Percentiles rank a stretch among this genome's conserved stretches.
Conservation (phyloP, 2,329 filamentous ascomycete species). For the Microdochium trichocladiopsis region DNA sequence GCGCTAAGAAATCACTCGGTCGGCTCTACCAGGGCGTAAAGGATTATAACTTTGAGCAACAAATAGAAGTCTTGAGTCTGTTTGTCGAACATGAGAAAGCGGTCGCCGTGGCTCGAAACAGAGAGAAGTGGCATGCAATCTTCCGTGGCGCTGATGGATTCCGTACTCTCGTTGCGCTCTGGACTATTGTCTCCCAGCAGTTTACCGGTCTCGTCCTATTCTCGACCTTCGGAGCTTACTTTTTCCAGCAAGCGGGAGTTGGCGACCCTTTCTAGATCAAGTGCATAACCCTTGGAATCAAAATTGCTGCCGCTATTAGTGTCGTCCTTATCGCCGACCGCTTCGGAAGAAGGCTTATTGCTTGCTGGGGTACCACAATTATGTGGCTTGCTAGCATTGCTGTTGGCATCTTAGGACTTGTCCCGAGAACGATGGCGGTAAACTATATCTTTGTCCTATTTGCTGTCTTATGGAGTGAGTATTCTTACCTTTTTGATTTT, state of each 20-base stretch:
- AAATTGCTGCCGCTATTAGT: constrained; percentile 7
- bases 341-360: constrained; percentile 6
- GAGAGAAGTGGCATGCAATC: constrained; percentile 3
- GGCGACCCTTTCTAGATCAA: constrained; percentile 32
- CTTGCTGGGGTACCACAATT: constrained; percentile 7
- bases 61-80: neutral
- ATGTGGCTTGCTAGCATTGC: constrained; percentile 5
- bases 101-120: neutral
- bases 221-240: constrained; percentile 21
- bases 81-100: neutral
- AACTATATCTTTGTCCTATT: neutral
- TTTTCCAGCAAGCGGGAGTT: constrained; percentile 31
- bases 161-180: constrained; percentile 23
- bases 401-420: constrained; percentile 13
- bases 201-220: constrained; percentile 25
- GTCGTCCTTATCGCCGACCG: constrained; percentile 9
- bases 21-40: neutral
- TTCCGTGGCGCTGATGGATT: constrained; percentile 25
- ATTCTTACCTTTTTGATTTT: too few species aligned
- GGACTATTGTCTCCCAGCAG: constrained; percentile 27
- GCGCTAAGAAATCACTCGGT: constrained; percentile 2
- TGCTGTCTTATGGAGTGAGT: neutral
- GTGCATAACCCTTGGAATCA: constrained; percentile 22
- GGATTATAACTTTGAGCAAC: constrained; percentile 3
- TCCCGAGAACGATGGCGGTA: neutral